Percentiles rank a stretch among this genome's conserved stretches.
These are phyloP conservation scores for Auricularia sp. DNA, from an alignment of 768 basidiomycete species.

Conservation along the genomic window DNA sequence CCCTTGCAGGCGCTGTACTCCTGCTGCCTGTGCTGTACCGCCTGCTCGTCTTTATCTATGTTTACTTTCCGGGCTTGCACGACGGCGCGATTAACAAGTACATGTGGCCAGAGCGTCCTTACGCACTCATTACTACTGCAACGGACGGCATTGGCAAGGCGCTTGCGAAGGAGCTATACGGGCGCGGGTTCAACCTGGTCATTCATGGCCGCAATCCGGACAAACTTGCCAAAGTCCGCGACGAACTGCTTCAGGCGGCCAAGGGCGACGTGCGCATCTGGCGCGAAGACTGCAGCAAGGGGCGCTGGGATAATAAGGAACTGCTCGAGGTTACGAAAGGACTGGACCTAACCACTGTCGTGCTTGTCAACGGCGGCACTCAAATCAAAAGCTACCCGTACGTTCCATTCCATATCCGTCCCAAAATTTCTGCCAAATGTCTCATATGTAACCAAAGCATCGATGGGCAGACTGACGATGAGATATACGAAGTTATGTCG, in stretches of 20 bases:
- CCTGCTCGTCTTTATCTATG: background rate
- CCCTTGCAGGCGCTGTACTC: background rate
- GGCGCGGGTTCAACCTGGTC: constrained; percentile 9
- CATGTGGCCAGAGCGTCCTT: background rate
- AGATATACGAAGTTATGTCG: constrained; percentile 2
- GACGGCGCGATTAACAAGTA: background rate
- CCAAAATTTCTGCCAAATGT: too few relatives aligned
- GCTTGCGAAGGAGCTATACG: constrained; percentile 8
- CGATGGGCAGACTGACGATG: constrained; percentile 6
- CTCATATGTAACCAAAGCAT: background rate
- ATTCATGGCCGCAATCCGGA: constrained; percentile 9
- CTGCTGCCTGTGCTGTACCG: background rate
- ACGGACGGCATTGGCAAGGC: constrained; percentile 11
- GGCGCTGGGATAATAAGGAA: constrained; percentile 9
- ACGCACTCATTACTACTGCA: constrained; percentile 9
- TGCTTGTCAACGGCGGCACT: constrained; percentile 7
- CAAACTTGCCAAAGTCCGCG: constrained; percentile 4
- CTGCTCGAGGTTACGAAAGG: constrained; percentile 1
- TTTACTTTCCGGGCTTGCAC: background rate
- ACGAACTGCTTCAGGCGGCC: constrained; percentile 6
- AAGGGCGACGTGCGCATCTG: background rate
- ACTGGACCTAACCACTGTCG: constrained; percentile 7
- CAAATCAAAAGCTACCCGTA: background rate
- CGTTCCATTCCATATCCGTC: background rate
- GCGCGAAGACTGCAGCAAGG: background rate